phyloP scores from a whole-genome alignment of 148 eudicot species.

The Cornus controversa region DNA sequence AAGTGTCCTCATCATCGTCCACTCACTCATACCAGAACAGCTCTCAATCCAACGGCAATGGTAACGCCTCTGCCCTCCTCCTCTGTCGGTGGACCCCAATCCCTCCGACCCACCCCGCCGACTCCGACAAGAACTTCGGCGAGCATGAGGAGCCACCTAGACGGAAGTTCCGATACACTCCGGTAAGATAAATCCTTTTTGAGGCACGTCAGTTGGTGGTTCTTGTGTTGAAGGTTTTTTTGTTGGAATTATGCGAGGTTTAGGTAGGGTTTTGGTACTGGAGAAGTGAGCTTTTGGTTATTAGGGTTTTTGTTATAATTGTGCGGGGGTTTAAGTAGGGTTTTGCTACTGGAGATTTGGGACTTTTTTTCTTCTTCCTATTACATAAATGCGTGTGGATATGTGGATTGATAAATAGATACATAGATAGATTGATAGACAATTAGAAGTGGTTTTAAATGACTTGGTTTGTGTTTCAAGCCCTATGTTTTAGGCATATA shows the following conservation, averaged over 20 bases:
- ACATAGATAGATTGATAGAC: too few relatives aligned
- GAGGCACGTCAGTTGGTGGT: neutral
- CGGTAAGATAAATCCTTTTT: slow-evolving; percentile 30
- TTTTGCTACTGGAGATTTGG: too few relatives aligned
- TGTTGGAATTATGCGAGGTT: neutral
- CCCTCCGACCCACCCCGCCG: slow-evolving; percentile 2
- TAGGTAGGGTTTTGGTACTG: neutral
- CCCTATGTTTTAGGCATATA: neutral
- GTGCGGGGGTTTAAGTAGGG: too few relatives aligned
- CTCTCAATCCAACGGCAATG: slow-evolving; percentile 22
- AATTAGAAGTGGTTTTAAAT: too few relatives aligned
- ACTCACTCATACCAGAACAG: slow-evolving; percentile 15
- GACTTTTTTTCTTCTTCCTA: too few relatives aligned
- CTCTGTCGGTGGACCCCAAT: slow-evolving; percentile 78
- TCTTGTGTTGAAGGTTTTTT: neutral
- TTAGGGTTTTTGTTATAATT: too few relatives aligned
- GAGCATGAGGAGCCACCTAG: slow-evolving; percentile 23
- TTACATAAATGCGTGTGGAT: too few relatives aligned
- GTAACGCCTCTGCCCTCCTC: slow-evolving; percentile 24
- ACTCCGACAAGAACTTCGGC: slow-evolving; percentile 11
- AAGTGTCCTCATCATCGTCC: slow-evolving; percentile 36
- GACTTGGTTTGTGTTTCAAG: too few relatives aligned
- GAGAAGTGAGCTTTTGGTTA: too few relatives aligned
- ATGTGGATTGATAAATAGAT: too few relatives aligned
- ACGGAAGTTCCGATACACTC: slow-evolving; percentile 62